phyloP scores from a whole-genome alignment of 2,329 filamentous ascomycete species.

The Scopulariopsis brevicaulis region DNA sequence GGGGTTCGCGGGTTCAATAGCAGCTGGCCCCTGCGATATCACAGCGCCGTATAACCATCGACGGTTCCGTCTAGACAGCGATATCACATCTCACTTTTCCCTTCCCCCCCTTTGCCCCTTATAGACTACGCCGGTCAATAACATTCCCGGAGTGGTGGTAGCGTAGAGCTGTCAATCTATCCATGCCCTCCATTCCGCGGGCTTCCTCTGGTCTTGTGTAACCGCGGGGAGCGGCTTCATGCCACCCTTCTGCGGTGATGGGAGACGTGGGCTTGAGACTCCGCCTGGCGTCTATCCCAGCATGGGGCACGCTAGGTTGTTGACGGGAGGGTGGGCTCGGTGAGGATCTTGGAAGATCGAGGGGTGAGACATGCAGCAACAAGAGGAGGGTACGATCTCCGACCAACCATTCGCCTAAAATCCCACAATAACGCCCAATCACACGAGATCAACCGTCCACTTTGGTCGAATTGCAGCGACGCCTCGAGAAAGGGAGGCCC shows the following conservation, averaged over 20 bases:
- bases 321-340: background rate
- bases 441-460: background rate
- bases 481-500: background rate
- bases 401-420: background rate
- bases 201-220: background rate
- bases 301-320: background rate
- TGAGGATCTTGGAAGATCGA: background rate
- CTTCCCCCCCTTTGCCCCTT: background rate
- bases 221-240: background rate
- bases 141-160: background rate
- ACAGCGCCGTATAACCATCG: background rate
- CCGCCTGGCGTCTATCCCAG: background rate
- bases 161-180: background rate
- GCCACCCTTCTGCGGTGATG: background rate
- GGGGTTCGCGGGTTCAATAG: background rate
- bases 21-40: background rate
- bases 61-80: background rate
- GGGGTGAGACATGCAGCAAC: conserved; percentile 2
- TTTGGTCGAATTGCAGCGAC: background rate
- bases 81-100: conserved; percentile 1
- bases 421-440: conserved; percentile 1
- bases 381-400: background rate
- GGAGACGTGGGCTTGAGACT: background rate
- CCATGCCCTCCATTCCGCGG: background rate
- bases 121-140: background rate